Evolutionary conservation across 768 basidiomycete genomes (phyloP).

Genomic region (Trametes maxima): DNA sequence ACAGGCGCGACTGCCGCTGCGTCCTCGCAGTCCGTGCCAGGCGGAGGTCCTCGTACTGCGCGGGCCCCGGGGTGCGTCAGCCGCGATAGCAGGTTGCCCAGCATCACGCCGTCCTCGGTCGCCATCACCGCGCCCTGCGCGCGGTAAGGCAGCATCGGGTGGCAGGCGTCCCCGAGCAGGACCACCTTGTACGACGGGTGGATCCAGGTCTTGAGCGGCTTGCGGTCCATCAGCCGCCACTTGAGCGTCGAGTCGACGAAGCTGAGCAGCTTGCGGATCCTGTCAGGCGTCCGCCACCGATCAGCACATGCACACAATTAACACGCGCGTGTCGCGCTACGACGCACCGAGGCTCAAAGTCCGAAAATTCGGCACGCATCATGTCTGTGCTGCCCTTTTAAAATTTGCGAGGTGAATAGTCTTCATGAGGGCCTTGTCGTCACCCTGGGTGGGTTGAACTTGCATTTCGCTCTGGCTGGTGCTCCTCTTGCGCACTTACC

Average conservation of each 20-base stretch:
- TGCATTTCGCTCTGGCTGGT: background rate
- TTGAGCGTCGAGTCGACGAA: conserved; percentile 42
- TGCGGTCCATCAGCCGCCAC: conserved; percentile 46
- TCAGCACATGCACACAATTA: background rate
- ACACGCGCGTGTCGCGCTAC: background rate
- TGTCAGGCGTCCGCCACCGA: conserved; percentile 7
- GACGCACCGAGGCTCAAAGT: conserved; percentile 44
- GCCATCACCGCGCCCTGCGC: conserved; percentile 48
- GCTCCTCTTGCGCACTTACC: conserved; percentile 9
- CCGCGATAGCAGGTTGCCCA: conserved; percentile 50
- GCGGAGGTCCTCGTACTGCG: conserved; percentile 55
- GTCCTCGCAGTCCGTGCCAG: conserved; percentile 50
- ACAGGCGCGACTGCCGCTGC: conserved; percentile 51
- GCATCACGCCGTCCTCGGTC: conserved; percentile 53
- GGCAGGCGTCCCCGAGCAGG: conserved; percentile 45
- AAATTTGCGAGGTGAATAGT: conserved; percentile 43
- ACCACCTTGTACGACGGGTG: conserved; percentile 38
- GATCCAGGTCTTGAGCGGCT: conserved; percentile 43
- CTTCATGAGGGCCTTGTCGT: conserved; percentile 36
- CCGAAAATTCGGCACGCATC: conserved; percentile 44
- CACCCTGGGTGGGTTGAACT: conserved; percentile 24
- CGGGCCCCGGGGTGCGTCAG: conserved; percentile 43
- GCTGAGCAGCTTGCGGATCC: conserved; percentile 40
- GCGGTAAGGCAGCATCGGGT: conserved; percentile 49
- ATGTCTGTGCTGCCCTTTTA: conserved; percentile 45